Conservation (phyloP, 2,329 filamentous ascomycete genomes). For the Penicillium sp. region DNA sequence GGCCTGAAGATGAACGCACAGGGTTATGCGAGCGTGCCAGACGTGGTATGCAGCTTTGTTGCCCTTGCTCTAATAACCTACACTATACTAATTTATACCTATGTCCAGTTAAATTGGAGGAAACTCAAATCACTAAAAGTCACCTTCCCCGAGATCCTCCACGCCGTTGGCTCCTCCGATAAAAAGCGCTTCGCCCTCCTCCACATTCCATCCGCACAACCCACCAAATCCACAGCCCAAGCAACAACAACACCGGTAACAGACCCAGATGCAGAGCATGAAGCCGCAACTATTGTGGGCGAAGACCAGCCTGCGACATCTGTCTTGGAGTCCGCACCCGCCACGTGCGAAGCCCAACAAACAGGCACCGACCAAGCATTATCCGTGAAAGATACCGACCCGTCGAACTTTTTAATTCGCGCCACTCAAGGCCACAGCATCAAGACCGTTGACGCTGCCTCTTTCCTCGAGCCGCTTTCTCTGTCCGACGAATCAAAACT, state of each 20-base stretch:
- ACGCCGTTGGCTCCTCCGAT: constrained; percentile 71
- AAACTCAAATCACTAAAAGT: constrained; percentile 67
- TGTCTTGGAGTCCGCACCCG: constrained; percentile 22
- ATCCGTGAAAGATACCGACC: constrained; percentile 46
- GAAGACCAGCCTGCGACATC: constrained; percentile 14
- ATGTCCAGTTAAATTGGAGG: constrained; percentile 54
- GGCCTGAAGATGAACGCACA: constrained; percentile 58
- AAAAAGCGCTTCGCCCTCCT: constrained; percentile 90
- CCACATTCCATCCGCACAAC: constrained; percentile 43
- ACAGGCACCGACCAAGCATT: constrained; percentile 39
- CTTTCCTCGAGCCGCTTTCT: constrained; percentile 68
- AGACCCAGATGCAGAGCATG: constrained; percentile 22
- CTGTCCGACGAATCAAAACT: constrained; percentile 52
- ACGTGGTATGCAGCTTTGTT: constrained; percentile 50
- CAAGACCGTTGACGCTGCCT: constrained; percentile 65
- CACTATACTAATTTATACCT: neutral
- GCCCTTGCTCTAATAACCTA: neutral
- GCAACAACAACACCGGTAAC: constrained; percentile 20
- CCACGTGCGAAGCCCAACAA: constrained; percentile 32
- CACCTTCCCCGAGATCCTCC: constrained; percentile 71
- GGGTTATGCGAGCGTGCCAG: constrained; percentile 61
- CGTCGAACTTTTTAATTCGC: constrained; percentile 78
- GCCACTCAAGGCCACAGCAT: constrained; percentile 95
- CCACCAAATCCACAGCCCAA: constrained; percentile 20
- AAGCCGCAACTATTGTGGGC: constrained; percentile 6